Evolutionary conservation across 2,329 filamentous ascomycete species (phyloP).

Genomic region (Tolypocladium ovalisporum): DNA sequence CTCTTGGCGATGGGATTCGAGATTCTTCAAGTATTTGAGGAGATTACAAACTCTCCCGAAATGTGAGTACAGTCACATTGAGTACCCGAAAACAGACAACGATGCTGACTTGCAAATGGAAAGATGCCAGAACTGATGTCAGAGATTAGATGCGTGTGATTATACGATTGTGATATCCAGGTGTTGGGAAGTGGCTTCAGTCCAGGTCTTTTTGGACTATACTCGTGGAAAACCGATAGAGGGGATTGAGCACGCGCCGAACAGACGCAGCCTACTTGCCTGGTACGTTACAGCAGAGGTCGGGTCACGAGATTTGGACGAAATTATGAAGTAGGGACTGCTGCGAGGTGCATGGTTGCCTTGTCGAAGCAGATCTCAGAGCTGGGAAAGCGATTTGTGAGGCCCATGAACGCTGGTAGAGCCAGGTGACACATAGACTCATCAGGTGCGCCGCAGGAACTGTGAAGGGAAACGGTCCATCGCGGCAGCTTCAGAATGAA

Average conservation of each 20-base stretch:
- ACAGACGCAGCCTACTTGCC: not conserved
- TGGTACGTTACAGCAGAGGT: not conserved
- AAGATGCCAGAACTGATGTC: not conserved
- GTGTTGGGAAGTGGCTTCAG: not conserved
- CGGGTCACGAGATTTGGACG: not conserved
- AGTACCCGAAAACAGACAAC: not conserved
- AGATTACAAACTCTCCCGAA: constrained; percentile 56
- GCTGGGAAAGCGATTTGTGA: not conserved
- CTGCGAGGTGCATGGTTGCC: not conserved
- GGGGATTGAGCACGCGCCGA: not conserved
- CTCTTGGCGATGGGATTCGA: constrained; percentile 72
- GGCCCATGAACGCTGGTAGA: not conserved
- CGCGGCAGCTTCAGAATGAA: not conserved
- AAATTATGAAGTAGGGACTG: not conserved
- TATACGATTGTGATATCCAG: not conserved
- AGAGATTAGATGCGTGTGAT: not conserved
- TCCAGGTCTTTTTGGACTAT: not conserved
- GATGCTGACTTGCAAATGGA: not conserved
- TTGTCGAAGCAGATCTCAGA: too few species aligned
- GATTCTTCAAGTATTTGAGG: constrained; percentile 69
- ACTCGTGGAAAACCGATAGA: not conserved
- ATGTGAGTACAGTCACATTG: constrained; percentile 27
- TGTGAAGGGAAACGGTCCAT: not conserved
- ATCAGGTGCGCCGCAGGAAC: too few species aligned
- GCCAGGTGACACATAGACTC: not conserved